Percentiles rank a stretch among this genome's conserved stretches.
Evolutionary conservation across 306 rosid species (phyloP).

Genomic region (Castanospermum australe): DNA sequence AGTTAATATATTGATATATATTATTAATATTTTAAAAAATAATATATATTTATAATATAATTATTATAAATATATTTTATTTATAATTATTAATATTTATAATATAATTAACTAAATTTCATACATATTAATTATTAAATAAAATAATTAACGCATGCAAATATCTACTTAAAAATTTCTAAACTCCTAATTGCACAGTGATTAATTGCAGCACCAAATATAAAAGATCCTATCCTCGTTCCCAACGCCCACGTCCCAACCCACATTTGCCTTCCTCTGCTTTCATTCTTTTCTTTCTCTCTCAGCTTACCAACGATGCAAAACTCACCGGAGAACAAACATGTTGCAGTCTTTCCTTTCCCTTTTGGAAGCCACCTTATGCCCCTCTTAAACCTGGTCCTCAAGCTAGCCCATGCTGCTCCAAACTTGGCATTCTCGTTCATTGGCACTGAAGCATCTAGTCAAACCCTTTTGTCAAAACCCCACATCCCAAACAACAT

Average conservation of each 20-base stretch:
- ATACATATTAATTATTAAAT: no score
- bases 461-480: background rate
- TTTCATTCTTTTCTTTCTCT: background rate
- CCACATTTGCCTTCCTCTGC: background rate
- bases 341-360: conserved; percentile 32
- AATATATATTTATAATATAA: no score
- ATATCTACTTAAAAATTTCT: no score
- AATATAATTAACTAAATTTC: no score
- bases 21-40: no score
- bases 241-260: background rate
- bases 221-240: background rate
- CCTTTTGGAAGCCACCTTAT: conserved; percentile 37
- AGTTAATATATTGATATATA: no score
- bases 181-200: background rate
- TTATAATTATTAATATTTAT: no score
- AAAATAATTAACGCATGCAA: no score
- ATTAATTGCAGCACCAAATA: background rate
- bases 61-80: no score
- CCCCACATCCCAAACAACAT: conserved; percentile 11
- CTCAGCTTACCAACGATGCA: background rate
- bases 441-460: background rate
- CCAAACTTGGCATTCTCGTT: conserved; percentile 38
- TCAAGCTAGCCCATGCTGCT: conserved; percentile 33
- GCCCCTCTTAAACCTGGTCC: conserved; percentile 21
- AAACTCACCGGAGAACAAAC: background rate